These are phyloP conservation scores for Dictyostelium firmibasis DNA, from an alignment of 78 protist genomes.

Conservation along the genomic window DNA sequence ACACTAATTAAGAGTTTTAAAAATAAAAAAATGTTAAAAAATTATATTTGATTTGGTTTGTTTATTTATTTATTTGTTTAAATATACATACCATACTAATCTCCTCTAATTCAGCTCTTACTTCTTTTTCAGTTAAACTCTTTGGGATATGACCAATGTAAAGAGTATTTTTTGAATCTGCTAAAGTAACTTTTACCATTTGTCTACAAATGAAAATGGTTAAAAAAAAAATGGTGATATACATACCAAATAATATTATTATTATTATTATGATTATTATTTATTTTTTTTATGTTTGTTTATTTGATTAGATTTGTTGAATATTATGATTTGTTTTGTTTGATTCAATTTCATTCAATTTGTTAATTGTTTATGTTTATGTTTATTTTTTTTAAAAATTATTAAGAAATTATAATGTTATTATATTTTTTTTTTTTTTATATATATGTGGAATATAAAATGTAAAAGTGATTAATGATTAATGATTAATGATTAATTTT, in stretches of 20 bases:
- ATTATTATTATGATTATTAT: neutral
- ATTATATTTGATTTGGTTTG: too few species aligned
- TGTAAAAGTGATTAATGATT: constrained; percentile 23
- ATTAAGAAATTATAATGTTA: constrained; percentile 26
- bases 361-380: neutral
- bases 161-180: constrained; percentile 55
- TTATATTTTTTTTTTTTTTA: neutral
- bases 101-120: constrained; percentile 56
- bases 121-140: constrained; percentile 23
- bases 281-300: too few species aligned
- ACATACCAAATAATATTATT: neutral
- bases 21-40: neutral
- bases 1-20: neutral
- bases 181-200: constrained; percentile 59
- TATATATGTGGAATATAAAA: neutral
- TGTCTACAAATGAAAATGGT: constrained; percentile 6
- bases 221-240: neutral
- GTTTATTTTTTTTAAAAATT: neutral
- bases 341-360: neutral
- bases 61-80: neutral
- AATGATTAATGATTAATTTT: constrained; percentile 35
- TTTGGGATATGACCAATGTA: constrained; percentile 71
- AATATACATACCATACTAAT: constrained; percentile 31
- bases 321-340: neutral
- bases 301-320: neutral